Percentiles rank a stretch among this genome's conserved stretches.
These are phyloP conservation scores for Aspergillus tubingensis DNA, from an alignment of 2,329 filamentous ascomycete species.

Conservation along the genomic window DNA sequence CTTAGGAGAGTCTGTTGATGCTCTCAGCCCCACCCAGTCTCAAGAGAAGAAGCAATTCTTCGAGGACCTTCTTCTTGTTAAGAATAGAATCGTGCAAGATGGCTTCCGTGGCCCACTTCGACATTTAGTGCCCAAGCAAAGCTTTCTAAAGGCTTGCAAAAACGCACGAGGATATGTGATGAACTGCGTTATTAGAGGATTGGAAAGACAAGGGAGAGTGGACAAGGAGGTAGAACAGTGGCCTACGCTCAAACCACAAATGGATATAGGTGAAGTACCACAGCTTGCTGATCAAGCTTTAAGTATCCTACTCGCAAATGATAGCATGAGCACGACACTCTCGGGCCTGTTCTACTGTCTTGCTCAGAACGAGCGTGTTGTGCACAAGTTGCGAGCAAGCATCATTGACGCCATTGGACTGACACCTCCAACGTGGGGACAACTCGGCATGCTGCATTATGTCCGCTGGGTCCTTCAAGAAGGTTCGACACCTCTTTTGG, in stretches of 20 bases:
- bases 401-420: constrained; percentile 7
- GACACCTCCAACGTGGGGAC: constrained; percentile 7
- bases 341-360: constrained; percentile 18
- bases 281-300: constrained; percentile 8
- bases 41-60: constrained; percentile 7
- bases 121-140: neutral
- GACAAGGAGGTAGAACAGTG: neutral
- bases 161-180: constrained; percentile 2
- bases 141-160: neutral
- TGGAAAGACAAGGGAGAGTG: neutral
- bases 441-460: constrained; percentile 14
- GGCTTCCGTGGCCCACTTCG: constrained; percentile 13
- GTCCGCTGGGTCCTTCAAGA: constrained; percentile 12
- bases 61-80: constrained; percentile 3
- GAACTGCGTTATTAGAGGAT: neutral
- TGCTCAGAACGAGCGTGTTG: constrained; percentile 6
- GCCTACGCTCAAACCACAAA: neutral
- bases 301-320: constrained; percentile 14
- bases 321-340: constrained; percentile 17
- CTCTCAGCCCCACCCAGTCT: neutral
- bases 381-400: constrained; percentile 1
- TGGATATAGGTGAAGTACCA: neutral
- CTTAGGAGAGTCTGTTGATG: constrained; percentile 7
- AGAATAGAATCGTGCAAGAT: constrained; percentile 12
- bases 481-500: neutral